phyloP scores from a whole-genome alignment of 495 filamentous ascomycete species.

The Penicillium bovifimosum region DNA sequence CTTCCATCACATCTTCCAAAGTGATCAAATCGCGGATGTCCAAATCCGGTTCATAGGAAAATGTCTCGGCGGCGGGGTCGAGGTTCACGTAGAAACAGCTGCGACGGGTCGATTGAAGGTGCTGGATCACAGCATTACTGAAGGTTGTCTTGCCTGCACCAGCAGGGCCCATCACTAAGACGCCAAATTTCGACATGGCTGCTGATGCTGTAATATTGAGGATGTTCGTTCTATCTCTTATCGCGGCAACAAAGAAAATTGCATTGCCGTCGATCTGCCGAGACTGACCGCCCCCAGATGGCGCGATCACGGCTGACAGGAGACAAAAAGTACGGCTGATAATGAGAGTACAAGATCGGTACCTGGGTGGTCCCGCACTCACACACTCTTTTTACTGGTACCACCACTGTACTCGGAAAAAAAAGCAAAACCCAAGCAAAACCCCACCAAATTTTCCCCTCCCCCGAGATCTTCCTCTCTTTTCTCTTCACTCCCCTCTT shows the following conservation, averaged over 20 bases:
- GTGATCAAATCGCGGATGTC: conserved; percentile 97
- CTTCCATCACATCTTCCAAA: conserved; percentile 97
- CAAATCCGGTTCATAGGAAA: conserved; percentile 85
- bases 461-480: conserved; percentile 10
- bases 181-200: conserved; percentile 86
- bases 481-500: conserved; percentile 9
- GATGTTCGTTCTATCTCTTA: conserved; percentile 9
- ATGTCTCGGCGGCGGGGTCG: conserved; percentile 90
- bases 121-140: conserved; percentile 85
- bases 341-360: conserved; percentile 8
- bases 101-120: conserved; percentile 80
- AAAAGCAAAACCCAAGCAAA: conserved; percentile 24
- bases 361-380: conserved; percentile 15
- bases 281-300: conserved; percentile 20
- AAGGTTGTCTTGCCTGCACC: conserved; percentile 94
- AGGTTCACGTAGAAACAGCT: conserved; percentile 97
- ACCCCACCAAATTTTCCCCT: conserved; percentile 25
- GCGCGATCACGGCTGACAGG: conserved; percentile 20
- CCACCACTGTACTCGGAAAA: conserved; percentile 11
- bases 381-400: conserved; percentile 4
- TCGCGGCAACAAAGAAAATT: conserved; percentile 15
- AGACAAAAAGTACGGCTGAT: conserved; percentile 1
- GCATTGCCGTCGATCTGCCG: conserved; percentile 10
- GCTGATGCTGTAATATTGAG: neutral
- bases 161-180: conserved; percentile 90